Evolutionary conservation across 2,329 filamentous ascomycete species (phyloP).

Genomic region (Aspergillus transmontanensis): DNA sequence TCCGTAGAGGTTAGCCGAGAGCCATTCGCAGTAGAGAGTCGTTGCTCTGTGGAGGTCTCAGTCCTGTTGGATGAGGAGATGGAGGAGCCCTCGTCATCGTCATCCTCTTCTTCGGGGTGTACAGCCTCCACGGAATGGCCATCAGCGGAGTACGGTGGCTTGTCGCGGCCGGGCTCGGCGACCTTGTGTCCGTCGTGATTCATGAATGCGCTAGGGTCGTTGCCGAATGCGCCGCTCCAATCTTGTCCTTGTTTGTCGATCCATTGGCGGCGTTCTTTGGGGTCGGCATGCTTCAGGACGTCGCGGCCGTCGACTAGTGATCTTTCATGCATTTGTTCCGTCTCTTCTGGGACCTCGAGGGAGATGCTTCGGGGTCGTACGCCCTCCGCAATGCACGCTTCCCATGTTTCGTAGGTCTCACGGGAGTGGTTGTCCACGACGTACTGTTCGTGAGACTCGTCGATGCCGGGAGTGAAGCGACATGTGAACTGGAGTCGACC

Average conservation of each 20-base stretch:
- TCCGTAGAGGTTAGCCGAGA: slow-evolving; percentile 15
- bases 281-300: slow-evolving; percentile 70
- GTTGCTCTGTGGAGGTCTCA: slow-evolving; percentile 22
- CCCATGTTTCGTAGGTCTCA: slow-evolving; percentile 94
- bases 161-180: slow-evolving; percentile 58
- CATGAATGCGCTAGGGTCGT: slow-evolving; percentile 68
- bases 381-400: slow-evolving; percentile 85
- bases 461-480: slow-evolving; percentile 86
- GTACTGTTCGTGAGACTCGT: slow-evolving; percentile 80
- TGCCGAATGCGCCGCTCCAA: slow-evolving; percentile 83
- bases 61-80: slow-evolving; percentile 22
- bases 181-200: slow-evolving; percentile 56
- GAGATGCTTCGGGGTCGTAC: slow-evolving; percentile 72
- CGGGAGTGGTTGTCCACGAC: slow-evolving; percentile 84
- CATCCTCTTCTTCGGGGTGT: slow-evolving; percentile 13
- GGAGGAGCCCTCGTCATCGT: neutral
- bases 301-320: slow-evolving; percentile 80
- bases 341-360: slow-evolving; percentile 70
- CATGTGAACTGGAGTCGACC: slow-evolving; percentile 79
- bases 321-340: slow-evolving; percentile 77
- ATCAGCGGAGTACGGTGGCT: slow-evolving; percentile 53
- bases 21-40: neutral
- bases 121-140: slow-evolving; percentile 40
- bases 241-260: slow-evolving; percentile 77
- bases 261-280: slow-evolving; percentile 73